A percentile compares a stretch with the other conserved stretches of the same genome.
Conservation (phyloP, 2,329 filamentous ascomycete species). For the Ophiostoma quercus region DNA sequence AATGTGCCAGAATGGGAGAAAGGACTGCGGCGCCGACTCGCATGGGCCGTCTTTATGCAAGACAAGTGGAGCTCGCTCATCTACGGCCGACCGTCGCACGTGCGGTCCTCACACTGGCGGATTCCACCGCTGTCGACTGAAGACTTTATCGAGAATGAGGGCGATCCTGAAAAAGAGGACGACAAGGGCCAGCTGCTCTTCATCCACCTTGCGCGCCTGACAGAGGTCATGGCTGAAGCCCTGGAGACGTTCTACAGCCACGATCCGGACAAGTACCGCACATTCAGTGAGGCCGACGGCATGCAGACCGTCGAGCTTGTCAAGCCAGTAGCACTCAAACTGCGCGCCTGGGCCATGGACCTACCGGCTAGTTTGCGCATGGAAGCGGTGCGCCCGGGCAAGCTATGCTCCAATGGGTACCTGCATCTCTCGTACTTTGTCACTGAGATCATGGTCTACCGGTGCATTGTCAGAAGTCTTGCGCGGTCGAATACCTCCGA, state of each 20-base stretch:
- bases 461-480: constrained; percentile 44
- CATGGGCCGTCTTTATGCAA: constrained; percentile 91
- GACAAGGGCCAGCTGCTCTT: not conserved
- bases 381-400: constrained; percentile 23
- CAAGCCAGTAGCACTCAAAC: not conserved
- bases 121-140: not conserved
- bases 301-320: not conserved
- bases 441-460: constrained; percentile 48
- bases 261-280: not conserved
- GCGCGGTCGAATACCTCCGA: constrained; percentile 26
- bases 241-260: not conserved
- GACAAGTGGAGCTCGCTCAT: constrained; percentile 79
- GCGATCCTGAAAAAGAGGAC: not conserved
- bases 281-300: not conserved
- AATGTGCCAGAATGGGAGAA: constrained; percentile 85
- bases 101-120: constrained; percentile 17
- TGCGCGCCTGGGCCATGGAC: not conserved
- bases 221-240: not conserved
- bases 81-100: constrained; percentile 56
- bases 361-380: not conserved
- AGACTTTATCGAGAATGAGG: constrained; percentile 32
- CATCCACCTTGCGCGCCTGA: not conserved
- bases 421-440: constrained; percentile 49
- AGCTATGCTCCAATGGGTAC: constrained; percentile 38
- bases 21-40: constrained; percentile 74